phyloP scores from a whole-genome alignment of 305 asterid genomes.

The Fraxinus nigra region DNA sequence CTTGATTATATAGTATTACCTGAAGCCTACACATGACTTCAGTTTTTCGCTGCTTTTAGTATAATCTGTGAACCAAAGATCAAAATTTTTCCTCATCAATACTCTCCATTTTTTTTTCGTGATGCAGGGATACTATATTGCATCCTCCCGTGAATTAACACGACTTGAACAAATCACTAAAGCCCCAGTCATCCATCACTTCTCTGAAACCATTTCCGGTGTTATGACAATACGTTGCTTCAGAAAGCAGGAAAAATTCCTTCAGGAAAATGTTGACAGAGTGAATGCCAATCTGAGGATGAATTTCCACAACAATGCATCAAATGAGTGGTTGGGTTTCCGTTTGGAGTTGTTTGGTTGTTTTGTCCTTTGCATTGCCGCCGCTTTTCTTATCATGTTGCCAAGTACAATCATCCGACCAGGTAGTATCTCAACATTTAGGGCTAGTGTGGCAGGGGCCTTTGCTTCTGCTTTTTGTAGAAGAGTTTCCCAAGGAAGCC shows the following conservation, averaged over 20 bases:
- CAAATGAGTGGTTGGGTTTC: conserved; percentile 78
- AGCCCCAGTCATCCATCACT: conserved; percentile 77
- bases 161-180: conserved; percentile 63
- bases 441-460: not conserved
- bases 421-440: conserved; percentile 36
- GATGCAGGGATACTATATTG: conserved; percentile 56
- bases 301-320: conserved; percentile 64
- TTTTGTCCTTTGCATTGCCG: conserved; percentile 48
- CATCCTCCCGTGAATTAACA: conserved; percentile 72
- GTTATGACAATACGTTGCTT: conserved; percentile 67
- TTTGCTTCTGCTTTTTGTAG: not conserved
- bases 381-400: conserved; percentile 47
- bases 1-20: not conserved
- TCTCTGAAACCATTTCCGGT: conserved; percentile 65
- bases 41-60: not conserved
- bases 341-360: conserved; percentile 73
- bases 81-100: not conserved
- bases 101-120: not conserved
- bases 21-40: not conserved
- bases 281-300: conserved; percentile 55
- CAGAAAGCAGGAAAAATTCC: conserved; percentile 46
- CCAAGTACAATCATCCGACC: conserved; percentile 58
- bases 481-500: not conserved
- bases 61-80: not conserved
- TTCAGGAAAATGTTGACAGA: conserved; percentile 45